Evolutionary conservation across 768 basidiomycete species (phyloP).

Genomic region (Collybia nuda): DNA sequence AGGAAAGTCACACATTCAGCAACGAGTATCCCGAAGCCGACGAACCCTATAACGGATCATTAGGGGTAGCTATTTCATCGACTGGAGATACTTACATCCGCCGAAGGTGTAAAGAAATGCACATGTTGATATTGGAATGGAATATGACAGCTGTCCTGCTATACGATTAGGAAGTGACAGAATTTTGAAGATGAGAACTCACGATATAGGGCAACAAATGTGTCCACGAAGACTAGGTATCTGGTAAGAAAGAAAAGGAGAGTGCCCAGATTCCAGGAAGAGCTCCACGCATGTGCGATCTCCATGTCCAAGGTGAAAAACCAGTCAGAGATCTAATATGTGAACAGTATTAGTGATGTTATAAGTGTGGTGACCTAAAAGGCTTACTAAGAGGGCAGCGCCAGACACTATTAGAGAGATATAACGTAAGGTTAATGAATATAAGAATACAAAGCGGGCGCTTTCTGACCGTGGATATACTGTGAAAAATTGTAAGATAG

Average conservation of each 20-base stretch:
- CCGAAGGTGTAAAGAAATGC: too few relatives aligned
- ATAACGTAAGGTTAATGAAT: too few relatives aligned
- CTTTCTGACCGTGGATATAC: too few relatives aligned
- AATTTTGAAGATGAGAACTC: neutral
- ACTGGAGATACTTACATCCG: too few relatives aligned
- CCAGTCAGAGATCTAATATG: neutral
- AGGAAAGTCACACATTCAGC: neutral
- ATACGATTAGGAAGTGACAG: neutral
- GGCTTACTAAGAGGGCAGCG: neutral
- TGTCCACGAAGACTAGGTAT: conserved; percentile 1
- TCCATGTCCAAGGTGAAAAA: neutral
- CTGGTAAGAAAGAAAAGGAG: neutral
- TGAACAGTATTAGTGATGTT: neutral
- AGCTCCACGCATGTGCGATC: neutral
- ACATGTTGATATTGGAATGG: neutral
- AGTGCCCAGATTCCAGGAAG: conserved; percentile 1
- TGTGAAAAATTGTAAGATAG: too few relatives aligned
- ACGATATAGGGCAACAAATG: neutral
- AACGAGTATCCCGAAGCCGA: neutral
- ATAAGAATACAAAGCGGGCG: too few relatives aligned
- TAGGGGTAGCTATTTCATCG: too few relatives aligned
- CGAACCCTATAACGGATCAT: too few relatives aligned
- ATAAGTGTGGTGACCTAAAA: neutral
- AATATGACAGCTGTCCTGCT: neutral
- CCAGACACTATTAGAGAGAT: neutral